A percentile compares a stretch with the other conserved stretches of the same genome.
Conservation (phyloP, 805 yeast genomes). For the Blastobotrys americana region DNA sequence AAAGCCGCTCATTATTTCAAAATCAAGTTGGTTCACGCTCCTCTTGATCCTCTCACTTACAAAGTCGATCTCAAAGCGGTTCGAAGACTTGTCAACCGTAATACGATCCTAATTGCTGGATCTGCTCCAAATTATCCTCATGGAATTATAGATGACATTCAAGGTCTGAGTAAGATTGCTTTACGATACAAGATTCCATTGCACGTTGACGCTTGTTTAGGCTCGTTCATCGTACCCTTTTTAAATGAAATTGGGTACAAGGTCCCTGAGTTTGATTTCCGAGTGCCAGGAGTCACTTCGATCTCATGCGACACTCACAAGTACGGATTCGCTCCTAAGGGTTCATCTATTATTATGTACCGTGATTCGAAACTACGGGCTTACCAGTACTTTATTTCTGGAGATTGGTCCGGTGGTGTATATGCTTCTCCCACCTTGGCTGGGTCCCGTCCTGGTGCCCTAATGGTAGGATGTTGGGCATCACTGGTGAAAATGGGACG, state of each 20-base stretch:
- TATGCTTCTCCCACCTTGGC: slow-evolving; percentile 96
- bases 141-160: slow-evolving; percentile 89
- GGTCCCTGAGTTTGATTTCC: slow-evolving; percentile 67
- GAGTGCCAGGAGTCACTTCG: slow-evolving; percentile 86
- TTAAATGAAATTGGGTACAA: slow-evolving; percentile 55
- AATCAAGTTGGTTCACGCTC: slow-evolving; percentile 76
- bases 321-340: slow-evolving; percentile 97
- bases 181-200: slow-evolving; percentile 66
- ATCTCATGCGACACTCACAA: slow-evolving; percentile 99
- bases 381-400: slow-evolving; percentile 74
- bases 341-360: slow-evolving; percentile 89
- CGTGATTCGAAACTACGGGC: slow-evolving; percentile 58
- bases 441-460: slow-evolving; percentile 95
- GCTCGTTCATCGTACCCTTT: slow-evolving; percentile 83
- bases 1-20: slow-evolving; percentile 89
- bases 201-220: slow-evolving; percentile 94
- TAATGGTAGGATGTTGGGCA: slow-evolving; percentile 98
- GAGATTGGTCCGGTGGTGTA: slow-evolving; percentile 91
- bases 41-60: slow-evolving; percentile 57
- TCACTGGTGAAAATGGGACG: slow-evolving; percentile 76
- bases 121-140: slow-evolving; percentile 98
- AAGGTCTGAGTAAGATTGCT: slow-evolving; percentile 58
- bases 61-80: slow-evolving; percentile 62
- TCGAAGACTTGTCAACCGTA: slow-evolving; percentile 56
- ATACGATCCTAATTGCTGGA: slow-evolving; percentile 80